Conservation (phyloP, 2,329 filamentous ascomycete genomes). For the Exophiala sideris region DNA sequence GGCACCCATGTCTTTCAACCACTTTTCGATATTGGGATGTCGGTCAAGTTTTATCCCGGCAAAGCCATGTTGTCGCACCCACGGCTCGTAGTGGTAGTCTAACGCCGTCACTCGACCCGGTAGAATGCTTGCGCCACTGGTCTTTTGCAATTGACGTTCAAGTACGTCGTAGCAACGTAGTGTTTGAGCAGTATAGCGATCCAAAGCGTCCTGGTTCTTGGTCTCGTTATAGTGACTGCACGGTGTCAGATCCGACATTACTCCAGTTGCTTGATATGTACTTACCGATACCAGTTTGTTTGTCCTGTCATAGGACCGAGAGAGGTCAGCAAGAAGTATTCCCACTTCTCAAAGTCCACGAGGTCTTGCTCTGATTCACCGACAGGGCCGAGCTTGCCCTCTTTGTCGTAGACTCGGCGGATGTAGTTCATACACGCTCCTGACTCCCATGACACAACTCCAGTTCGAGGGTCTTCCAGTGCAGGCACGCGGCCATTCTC, state of each 20-base stretch:
- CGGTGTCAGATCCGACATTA: no score
- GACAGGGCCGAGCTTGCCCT: slow-evolving; percentile 36
- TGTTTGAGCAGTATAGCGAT: slow-evolving; percentile 39
- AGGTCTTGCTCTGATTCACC: slow-evolving; percentile 37
- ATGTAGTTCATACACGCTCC: slow-evolving; percentile 40
- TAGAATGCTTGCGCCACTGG: slow-evolving; percentile 37
- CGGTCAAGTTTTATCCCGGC: slow-evolving; percentile 32
- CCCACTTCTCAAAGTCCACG: slow-evolving; percentile 48
- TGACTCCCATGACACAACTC: slow-evolving; percentile 38
- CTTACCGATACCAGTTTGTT: slow-evolving; percentile 39
- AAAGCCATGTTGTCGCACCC: slow-evolving; percentile 25
- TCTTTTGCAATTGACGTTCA: slow-evolving; percentile 40
- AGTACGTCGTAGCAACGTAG: slow-evolving; percentile 42
- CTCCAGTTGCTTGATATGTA: neutral
- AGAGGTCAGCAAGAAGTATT: slow-evolving; percentile 42
- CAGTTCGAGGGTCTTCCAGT: slow-evolving; percentile 38
- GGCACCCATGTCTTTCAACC: slow-evolving; percentile 37
- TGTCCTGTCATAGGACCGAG: slow-evolving; percentile 44
- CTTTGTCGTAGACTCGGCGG: slow-evolving; percentile 41
- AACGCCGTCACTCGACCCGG: slow-evolving; percentile 37
- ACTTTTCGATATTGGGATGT: slow-evolving; percentile 39
- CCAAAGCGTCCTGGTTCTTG: slow-evolving; percentile 42
- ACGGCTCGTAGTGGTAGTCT: slow-evolving; percentile 43
- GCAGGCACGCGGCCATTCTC: slow-evolving; percentile 43
- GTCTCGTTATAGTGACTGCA: slow-evolving; percentile 40